phyloP scores from a whole-genome alignment of 257 asterid species.

The Penstemon eatonii region DNA sequence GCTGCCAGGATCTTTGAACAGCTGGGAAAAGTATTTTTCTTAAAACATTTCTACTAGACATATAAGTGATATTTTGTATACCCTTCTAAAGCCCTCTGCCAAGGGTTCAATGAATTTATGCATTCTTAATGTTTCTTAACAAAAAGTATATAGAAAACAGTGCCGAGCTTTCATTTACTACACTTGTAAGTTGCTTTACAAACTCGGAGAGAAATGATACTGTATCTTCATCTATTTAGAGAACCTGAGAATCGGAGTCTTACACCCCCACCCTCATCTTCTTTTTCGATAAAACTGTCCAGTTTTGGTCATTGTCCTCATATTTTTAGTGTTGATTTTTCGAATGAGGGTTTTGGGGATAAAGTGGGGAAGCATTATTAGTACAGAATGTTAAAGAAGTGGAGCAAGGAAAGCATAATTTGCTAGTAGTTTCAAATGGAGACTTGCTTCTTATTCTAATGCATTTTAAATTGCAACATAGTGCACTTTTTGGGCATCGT shows the following conservation, averaged over 20 bases:
- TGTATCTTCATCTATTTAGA: background rate
- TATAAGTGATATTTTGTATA: background rate
- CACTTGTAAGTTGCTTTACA: background rate
- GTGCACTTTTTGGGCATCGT: background rate
- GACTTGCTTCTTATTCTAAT: slow-evolving; percentile 7
- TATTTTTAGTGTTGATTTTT: background rate
- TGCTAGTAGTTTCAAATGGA: slow-evolving; percentile 6
- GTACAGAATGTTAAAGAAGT: too few species aligned
- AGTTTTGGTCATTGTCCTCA: background rate
- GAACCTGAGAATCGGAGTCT: background rate
- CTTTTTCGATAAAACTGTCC: background rate
- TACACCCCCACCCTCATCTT: background rate
- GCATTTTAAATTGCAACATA: background rate
- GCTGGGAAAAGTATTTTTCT: slow-evolving; percentile 59
- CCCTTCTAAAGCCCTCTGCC: background rate
- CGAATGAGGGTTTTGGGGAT: background rate
- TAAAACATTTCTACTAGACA: background rate
- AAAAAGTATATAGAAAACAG: background rate
- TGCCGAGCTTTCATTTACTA: slow-evolving; percentile 6
- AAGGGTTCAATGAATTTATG: background rate
- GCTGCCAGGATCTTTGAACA: slow-evolving; percentile 56
- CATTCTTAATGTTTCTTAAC: background rate
- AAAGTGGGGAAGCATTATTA: background rate
- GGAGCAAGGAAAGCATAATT: background rate
- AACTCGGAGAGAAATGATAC: background rate